Base-by-base conservation (phyloP, 139 green algal species). In the Picochlorum sp. region DNA sequence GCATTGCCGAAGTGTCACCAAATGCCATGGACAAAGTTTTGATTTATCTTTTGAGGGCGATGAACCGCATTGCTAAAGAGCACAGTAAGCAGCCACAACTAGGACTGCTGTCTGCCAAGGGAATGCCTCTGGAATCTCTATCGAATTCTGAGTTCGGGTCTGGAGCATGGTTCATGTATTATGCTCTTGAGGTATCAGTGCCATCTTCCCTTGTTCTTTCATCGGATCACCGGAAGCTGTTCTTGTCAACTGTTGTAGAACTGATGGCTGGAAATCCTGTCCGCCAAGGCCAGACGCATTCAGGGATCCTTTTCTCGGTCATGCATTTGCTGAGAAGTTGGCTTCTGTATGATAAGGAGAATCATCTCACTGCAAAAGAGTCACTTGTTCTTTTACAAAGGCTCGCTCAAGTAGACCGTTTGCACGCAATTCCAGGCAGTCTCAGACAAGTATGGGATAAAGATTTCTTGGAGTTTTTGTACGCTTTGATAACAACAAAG, bases 341-440 rank as follows among this genome's bases (percentile, higher is more conserved):
- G 80, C 58, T 86, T 15, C 58, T 83, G 6, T 54, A 52, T 21
- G 63, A 60, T 2, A 21, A 31, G 28, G 52, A 60, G 60, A 45
- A 34, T 31, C 26, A 54, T 8, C 78, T 96, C 20, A 85, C 63
- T 10, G 24, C 76, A 26, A 92, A 95, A 67, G 90, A 97, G 75
- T 79, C 81, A 4, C 64, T 94, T 18, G 77, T 91, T 37, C 85
- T 97, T 69, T 78, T 96, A 31, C 80, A 91, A 77, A 73, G 86
- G 10, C 69, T 97, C 28, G 91, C 60, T 64, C 65, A 77, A 57
- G 21, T 77, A 44, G 71, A 77, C n/a, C 49, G 71, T 24, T 62
- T 77, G 56, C 65, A 75, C 23, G 70, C 58, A 66, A 77, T 83
- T 20, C 66, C 68, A 6, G 3, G 49, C 4, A 24, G n/a, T 11